These are phyloP conservation scores for Ustilago bromivora DNA, from an alignment of 1,284 basidiomycete genomes.

Conservation along the genomic window DNA sequence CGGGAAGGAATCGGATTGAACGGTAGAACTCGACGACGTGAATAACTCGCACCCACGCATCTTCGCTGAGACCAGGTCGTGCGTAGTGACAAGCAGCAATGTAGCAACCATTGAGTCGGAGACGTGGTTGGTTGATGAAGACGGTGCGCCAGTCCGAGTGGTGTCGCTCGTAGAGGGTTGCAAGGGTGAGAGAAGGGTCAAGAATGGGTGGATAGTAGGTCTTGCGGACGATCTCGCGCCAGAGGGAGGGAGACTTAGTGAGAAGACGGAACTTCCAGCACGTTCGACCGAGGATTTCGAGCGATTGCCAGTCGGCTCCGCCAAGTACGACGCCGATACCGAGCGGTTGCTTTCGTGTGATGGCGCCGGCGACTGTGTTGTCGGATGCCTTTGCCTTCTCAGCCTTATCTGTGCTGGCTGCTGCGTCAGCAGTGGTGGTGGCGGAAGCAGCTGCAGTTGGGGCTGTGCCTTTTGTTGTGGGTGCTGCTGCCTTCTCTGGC, in stretches of 20 bases:
- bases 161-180: constrained; percentile 40
- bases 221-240: constrained; percentile 58
- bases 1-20: constrained; percentile 84
- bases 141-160: constrained; percentile 60
- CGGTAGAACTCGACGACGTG: constrained; percentile 77
- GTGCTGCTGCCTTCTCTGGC: background rate
- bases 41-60: constrained; percentile 66
- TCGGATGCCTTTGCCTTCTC: constrained; percentile 18
- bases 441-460: background rate
- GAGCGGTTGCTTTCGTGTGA: constrained; percentile 31
- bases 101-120: constrained; percentile 66
- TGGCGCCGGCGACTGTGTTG: constrained; percentile 9
- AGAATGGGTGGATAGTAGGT: constrained; percentile 61
- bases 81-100: constrained; percentile 67
- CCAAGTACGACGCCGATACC: constrained; percentile 59
- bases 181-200: constrained; percentile 24
- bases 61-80: constrained; percentile 59
- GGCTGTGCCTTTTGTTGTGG: background rate
- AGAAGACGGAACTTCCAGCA: constrained; percentile 66
- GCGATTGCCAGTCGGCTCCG: constrained; percentile 61
- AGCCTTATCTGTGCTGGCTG: constrained; percentile 8
- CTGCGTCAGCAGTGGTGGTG: background rate
- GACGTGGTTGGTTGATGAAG: constrained; percentile 65
- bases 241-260: constrained; percentile 55
- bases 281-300: constrained; percentile 59